These are phyloP conservation scores for Biancaea sappan DNA, from an alignment of 306 rosid genomes.

Conservation along the genomic window DNA sequence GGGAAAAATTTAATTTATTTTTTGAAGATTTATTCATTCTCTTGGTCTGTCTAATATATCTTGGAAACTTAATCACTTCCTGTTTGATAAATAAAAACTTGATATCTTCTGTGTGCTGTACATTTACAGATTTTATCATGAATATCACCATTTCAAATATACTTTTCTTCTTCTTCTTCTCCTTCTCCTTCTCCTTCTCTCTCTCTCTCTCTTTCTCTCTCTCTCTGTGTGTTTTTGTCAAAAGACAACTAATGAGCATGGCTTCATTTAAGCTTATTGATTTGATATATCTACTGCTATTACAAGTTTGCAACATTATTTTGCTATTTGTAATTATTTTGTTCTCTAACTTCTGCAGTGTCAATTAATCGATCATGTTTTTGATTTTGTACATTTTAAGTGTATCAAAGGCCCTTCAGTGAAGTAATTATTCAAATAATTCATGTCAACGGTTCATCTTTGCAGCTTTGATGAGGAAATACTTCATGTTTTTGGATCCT, in stretches of 20 bases:
- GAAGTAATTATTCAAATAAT: slow-evolving; percentile 20
- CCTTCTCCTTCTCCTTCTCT: too few species aligned
- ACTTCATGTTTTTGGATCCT: slow-evolving; percentile 71
- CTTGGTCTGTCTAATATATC: not conserved
- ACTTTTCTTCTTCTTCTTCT: too few species aligned
- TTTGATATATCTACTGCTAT: not conserved
- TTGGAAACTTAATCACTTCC: not conserved
- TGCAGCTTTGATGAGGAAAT: slow-evolving; percentile 85
- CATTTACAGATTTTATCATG: not conserved
- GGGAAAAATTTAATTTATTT: not conserved
- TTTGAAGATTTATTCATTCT: not conserved
- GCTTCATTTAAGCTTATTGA: not conserved
- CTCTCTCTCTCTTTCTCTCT: too few species aligned
- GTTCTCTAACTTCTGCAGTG: not conserved
- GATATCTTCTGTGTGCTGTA: not conserved
- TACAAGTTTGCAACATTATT: not conserved
- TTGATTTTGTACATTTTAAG: not conserved
- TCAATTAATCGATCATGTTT: not conserved
- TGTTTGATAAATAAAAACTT: not conserved
- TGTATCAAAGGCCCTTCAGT: not conserved
- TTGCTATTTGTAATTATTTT: not conserved
- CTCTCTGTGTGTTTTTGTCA: too few species aligned
- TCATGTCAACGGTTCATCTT: slow-evolving; percentile 27
- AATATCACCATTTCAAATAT: not conserved
- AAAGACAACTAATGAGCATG: not conserved